Percentiles rank a stretch among this genome's conserved stretches.
Evolutionary conservation across 495 filamentous ascomycete genomes (phyloP).

Genomic region (Thermochaetoides thermophila): DNA sequence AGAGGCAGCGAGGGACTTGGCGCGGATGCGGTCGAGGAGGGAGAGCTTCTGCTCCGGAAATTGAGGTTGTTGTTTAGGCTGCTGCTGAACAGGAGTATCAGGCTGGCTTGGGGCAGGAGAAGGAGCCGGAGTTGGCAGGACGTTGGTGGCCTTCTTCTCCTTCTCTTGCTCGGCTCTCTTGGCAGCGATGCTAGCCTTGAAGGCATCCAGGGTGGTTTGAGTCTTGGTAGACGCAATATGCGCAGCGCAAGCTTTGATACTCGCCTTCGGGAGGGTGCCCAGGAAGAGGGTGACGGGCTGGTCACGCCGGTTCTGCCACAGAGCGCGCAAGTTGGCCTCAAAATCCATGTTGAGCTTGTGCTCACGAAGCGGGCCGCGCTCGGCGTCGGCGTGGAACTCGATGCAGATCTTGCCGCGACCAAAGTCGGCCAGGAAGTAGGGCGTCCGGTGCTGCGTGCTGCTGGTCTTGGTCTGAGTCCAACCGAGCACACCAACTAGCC

Average conservation of each 20-base stretch:
- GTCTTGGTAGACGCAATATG: constrained; percentile 32
- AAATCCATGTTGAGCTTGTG: constrained; percentile 39
- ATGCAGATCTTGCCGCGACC: constrained; percentile 35
- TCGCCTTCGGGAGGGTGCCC: constrained; percentile 36
- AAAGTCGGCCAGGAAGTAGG: constrained; percentile 44
- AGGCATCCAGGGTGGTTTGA: constrained; percentile 45
- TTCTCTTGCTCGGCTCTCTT: constrained; percentile 34
- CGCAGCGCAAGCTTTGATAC: constrained; percentile 32
- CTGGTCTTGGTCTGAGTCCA: constrained; percentile 9
- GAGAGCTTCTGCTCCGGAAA: constrained; percentile 24
- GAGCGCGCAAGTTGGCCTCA: constrained; percentile 28
- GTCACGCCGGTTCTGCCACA: constrained; percentile 29
- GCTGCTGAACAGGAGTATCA: constrained; percentile 4
- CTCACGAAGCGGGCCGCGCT: constrained; percentile 37
- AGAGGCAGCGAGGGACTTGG: constrained; percentile 34
- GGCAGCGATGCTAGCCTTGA: constrained; percentile 35
- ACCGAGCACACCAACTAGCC: constrained; percentile 38
- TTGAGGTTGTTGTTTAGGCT: constrained; percentile 12
- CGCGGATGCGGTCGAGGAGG: constrained; percentile 48
- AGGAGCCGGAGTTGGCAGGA: too few relatives aligned
- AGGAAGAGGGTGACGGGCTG: constrained; percentile 27
- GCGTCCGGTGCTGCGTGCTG: constrained; percentile 3
- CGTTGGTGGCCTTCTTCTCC: constrained; percentile 11
- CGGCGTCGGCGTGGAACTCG: constrained; percentile 18
- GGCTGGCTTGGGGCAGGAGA: too few relatives aligned